Evolutionary conservation across 2,329 filamentous ascomycete genomes (phyloP).

Genomic region (Tolypocladium nubicola): DNA sequence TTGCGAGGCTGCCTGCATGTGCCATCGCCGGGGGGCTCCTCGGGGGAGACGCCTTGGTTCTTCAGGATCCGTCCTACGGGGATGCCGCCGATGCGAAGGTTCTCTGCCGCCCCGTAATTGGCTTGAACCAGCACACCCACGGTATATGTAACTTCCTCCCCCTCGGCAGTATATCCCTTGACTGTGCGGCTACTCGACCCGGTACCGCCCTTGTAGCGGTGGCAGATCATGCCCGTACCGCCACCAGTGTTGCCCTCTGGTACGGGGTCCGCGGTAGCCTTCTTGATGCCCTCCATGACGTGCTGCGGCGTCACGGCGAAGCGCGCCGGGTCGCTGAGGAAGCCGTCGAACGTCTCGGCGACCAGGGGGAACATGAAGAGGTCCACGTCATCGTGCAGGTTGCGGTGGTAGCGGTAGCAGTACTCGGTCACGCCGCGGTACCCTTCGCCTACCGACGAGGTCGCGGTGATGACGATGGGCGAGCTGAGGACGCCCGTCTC

Average conservation of each 20-base stretch:
- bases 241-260: conserved; percentile 54
- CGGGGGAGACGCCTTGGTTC: not conserved
- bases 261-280: conserved; percentile 38
- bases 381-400: conserved; percentile 31
- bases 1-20: conserved; percentile 13
- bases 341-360: conserved; percentile 54
- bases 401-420: conserved; percentile 32
- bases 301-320: conserved; percentile 45
- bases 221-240: conserved; percentile 58
- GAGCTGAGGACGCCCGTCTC: conserved; percentile 49
- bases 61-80: conserved; percentile 50
- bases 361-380: conserved; percentile 49
- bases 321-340: conserved; percentile 43
- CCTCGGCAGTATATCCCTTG: conserved; percentile 25
- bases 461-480: conserved; percentile 50
- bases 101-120: conserved; percentile 50
- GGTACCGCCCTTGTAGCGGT: conserved; percentile 57
- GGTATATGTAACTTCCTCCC: conserved; percentile 34
- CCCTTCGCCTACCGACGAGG: conserved; percentile 44
- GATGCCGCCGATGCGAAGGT: conserved; percentile 49
- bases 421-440: conserved; percentile 50
- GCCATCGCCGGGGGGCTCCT: not conserved
- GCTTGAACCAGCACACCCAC: conserved; percentile 53
- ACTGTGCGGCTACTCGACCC: conserved; percentile 50
- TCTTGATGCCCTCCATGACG: conserved; percentile 41